Evolutionary conservation across 1,284 basidiomycete species (phyloP), one percentile per base, ranked within the genome.

Genomic region (Sutorius eximius): DNA sequence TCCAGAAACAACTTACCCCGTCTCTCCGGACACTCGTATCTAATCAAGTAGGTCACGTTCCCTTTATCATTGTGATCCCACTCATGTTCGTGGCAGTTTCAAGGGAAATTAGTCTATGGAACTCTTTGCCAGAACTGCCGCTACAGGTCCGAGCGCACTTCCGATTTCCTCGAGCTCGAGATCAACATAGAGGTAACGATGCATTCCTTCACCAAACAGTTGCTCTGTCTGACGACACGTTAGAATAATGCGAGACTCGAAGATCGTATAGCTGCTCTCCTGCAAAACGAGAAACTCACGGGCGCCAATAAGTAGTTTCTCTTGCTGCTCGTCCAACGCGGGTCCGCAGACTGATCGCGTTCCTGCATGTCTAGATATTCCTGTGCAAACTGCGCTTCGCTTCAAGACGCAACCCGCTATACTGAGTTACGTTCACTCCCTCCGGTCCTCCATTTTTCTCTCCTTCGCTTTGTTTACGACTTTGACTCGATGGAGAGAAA

Each of bases 391-490:
- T 97, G 94, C 66, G 75, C 83, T 38, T 73, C 70, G 18, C 78
- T 91, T 5, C 85, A 87, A 68, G 82, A 91, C 56, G 95, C 95
- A 1, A 86, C 80, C 15, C 86, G 93, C 13, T 86, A 85, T 59
- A 86, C 83, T 1, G 79, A 86, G 62, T 72, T 93, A 12, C 78
- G 77, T 16, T 68, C 78, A 47, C 77, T 95, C 0, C 94, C 94
- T 2, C 91, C 91, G 0, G 86, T 92, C 3, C 78, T 97, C 1
- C 91, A 97, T 70, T 89, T 97, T 63, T 93, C 92, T 15, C 74
- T 97, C 44, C 80, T 95, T 51, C 89, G 95, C 18, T 97, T 97
- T 70, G 85, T 91, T 27, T 97, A 89, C 65, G 91, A 95, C 69
- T 62, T 87, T n/a, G 71, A 80, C 18, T 83, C 84, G 2, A 82